A percentile compares a stretch with the other conserved stretches of the same genome.
Evolutionary conservation across 441 rosid genomes (phyloP).

Genomic region (Iberis amara): DNA sequence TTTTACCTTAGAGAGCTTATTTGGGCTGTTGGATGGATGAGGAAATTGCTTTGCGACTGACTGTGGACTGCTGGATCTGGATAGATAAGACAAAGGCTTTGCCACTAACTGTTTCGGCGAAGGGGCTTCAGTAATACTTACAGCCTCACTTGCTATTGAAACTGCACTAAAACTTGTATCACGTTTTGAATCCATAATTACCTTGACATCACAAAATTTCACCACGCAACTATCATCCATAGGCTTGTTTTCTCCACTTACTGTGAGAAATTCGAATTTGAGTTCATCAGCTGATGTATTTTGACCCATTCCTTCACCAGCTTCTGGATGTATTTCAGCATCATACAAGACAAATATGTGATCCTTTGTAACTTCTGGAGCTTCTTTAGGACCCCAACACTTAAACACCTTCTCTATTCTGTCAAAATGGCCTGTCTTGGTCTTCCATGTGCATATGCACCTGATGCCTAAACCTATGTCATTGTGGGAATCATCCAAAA

Average conservation of each 20-base stretch:
- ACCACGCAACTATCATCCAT: constrained; percentile 3
- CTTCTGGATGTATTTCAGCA: neutral
- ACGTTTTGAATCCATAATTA: constrained; percentile 2
- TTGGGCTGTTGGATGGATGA: too few species aligned
- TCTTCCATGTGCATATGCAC: constrained; percentile 11
- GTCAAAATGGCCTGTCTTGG: neutral
- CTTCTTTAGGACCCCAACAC: constrained; percentile 18
- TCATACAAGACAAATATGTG: constrained; percentile 17
- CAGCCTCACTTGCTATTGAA: neutral
- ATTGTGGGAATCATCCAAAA: constrained; percentile 3
- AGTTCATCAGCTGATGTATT: neutral
- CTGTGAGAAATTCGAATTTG: constrained; percentile 18
- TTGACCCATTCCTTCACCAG: neutral
- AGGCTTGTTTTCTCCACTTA: constrained; percentile 14
- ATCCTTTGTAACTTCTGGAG: constrained; percentile 11
- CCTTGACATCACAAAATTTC: constrained; percentile 1
- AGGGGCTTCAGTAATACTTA: neutral
- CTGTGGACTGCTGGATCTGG: too few species aligned
- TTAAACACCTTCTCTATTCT: constrained; percentile 3
- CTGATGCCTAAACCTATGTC: constrained; percentile 4
- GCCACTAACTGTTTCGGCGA: too few species aligned
- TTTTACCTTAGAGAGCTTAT: too few species aligned
- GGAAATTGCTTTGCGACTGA: too few species aligned
- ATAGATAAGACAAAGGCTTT: too few species aligned
- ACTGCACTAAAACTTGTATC: neutral